Percentiles rank a stretch among this genome's conserved stretches.
Evolutionary conservation across 2,329 filamentous ascomycete genomes (phyloP).

Genomic region (Paramyrothecium roridum): DNA sequence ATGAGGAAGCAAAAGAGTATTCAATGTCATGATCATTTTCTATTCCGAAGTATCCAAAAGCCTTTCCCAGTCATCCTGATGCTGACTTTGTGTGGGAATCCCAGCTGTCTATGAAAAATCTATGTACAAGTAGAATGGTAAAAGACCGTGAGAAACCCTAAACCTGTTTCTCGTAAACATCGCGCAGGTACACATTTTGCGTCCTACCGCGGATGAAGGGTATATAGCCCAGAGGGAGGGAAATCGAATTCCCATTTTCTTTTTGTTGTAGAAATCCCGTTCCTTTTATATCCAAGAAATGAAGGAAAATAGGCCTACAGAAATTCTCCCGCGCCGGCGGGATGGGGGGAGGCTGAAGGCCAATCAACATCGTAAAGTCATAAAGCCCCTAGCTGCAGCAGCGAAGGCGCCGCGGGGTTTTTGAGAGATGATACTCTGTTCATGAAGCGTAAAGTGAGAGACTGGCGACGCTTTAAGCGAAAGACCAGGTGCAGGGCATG

Average conservation of each 20-base stretch:
- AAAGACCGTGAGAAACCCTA: not conserved
- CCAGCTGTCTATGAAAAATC: not conserved
- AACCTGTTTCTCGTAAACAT: too few species aligned
- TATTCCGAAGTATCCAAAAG: too few species aligned
- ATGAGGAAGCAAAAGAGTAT: too few species aligned
- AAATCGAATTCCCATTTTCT: not conserved
- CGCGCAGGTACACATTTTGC: too few species aligned
- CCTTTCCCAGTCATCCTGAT: too few species aligned
- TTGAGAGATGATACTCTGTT: not conserved
- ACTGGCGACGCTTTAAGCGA: conserved; percentile 29
- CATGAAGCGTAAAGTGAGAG: not conserved
- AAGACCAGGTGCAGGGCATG: conserved; percentile 40
- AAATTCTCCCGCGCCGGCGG: not conserved
- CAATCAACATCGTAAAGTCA: not conserved
- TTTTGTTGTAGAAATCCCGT: too few species aligned
- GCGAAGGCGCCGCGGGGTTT: not conserved
- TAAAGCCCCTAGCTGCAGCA: not conserved
- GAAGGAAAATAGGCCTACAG: not conserved
- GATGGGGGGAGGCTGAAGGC: not conserved
- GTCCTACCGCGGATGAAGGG: too few species aligned
- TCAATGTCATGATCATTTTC: too few species aligned
- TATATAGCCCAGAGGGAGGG: not conserved
- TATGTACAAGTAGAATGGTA: not conserved
- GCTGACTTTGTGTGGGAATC: not conserved
- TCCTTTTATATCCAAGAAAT: not conserved